Evolutionary conservation across 352 stramenopile genomes (phyloP), one percentile per base, ranked within the genome.

Genomic region (Pythium coloratum): DNA sequence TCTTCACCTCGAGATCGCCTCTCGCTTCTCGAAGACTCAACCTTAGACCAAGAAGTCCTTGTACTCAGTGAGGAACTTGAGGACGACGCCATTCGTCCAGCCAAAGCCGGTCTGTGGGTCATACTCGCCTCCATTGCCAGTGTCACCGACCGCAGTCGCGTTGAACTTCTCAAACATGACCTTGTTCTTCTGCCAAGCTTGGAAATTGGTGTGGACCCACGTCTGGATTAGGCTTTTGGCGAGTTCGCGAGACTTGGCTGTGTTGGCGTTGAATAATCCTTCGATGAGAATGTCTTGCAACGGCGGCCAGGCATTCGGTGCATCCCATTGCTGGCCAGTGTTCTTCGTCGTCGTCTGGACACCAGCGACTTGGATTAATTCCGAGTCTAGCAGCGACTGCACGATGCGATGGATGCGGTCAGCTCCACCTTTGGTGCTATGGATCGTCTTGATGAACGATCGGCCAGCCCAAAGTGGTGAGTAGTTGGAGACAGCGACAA

Each of bases 91-190:
- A 62, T 85, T 86, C 6, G 76, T 77, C 78, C 78, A 89, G 47
- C 78, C 80, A 64, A 89, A 88, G 24, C 81, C 81, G 32, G 75
- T 59, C 70, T 88, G 78, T 9, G 73, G 66, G 1, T 63, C 66
- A 70, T 90, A 90, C 75, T 90, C 81, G 33, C 81, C 81, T 20
- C 81, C 81, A 3, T 55, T 57, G 49, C 78, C 77, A 16, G 75
- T 59, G 14, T 67, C 58, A 24, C 78, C 78, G 5, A 77, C 54
- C 28, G 66, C 57, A 14, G 55, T 76, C 7, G 73, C 72, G 70
- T 82, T 77, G 70, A 81, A 86, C 70, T 89, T 91, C 38, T 86
- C 78, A 65, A 77, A 80, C 76, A 86, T 83, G 56, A 67, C 44
- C 1, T 68, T 63, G 5, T 59, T 75, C 10, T 32, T 18, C 26